phyloP scores from a whole-genome alignment of 164 flowering plant genomes.

The Vitis rupestris region DNA sequence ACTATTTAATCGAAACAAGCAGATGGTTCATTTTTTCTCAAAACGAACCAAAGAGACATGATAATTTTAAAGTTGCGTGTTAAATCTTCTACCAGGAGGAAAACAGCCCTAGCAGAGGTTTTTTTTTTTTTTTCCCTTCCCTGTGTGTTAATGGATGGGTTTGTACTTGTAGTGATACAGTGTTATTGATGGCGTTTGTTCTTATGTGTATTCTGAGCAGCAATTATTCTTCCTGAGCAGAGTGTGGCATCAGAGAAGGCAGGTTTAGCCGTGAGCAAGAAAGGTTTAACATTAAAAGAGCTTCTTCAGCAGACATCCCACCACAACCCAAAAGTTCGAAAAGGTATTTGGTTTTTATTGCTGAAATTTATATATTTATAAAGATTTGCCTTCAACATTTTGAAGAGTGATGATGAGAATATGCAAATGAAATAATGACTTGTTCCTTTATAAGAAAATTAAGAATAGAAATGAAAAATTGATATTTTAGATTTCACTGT shows the following conservation, averaged over 20 bases:
- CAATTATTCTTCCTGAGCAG: constrained; percentile 89
- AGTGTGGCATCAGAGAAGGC: constrained; percentile 80
- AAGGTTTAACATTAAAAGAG: constrained; percentile 90
- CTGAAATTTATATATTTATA: background rate
- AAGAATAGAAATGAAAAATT: no score
- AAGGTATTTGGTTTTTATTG: constrained; percentile 38
- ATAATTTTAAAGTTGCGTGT: background rate
- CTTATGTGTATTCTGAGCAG: constrained; percentile 31
- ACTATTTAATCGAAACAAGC: no score
- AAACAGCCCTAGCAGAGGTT: no score
- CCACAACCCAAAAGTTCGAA: constrained; percentile 80
- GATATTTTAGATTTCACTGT: no score
- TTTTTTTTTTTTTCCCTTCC: no score
- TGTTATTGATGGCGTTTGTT: constrained; percentile 3
- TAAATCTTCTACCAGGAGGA: background rate
- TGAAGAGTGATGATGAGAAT: background rate
- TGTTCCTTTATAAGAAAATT: no score
- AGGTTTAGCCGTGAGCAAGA: constrained; percentile 75
- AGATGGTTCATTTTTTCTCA: no score
- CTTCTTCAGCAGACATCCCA: constrained; percentile 94
- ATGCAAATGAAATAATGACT: background rate
- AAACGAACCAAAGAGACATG: no score
- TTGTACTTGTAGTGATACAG: no score
- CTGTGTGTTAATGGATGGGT: background rate
- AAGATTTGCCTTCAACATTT: background rate